These are phyloP conservation scores for Russula ochroleuca DNA, from an alignment of 768 basidiomycete species.

Conservation along the genomic window DNA sequence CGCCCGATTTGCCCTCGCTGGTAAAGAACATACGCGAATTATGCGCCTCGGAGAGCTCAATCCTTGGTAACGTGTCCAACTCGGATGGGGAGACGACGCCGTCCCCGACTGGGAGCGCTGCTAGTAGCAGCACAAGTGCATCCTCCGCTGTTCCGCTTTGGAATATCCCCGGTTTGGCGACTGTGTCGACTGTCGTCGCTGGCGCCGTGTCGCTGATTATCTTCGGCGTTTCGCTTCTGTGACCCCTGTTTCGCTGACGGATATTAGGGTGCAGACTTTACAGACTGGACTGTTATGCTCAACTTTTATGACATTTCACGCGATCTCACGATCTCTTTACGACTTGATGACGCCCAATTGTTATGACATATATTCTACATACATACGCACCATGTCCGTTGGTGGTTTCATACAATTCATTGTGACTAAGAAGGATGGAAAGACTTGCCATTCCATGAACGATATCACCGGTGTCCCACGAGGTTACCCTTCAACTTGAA, in stretches of 20 bases:
- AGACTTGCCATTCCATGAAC: too few relatives aligned
- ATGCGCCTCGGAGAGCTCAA: conserved; percentile 48
- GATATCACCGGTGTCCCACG: neutral
- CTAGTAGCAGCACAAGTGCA: conserved; percentile 1
- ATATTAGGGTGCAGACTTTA: neutral
- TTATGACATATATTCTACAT: neutral
- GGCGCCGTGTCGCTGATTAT: conserved; percentile 1
- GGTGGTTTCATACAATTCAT: neutral
- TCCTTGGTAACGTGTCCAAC: conserved; percentile 50
- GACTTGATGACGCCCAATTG: conserved; percentile 17
- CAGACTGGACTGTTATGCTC: neutral
- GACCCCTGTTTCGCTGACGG: neutral
- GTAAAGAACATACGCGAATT: conserved; percentile 48
- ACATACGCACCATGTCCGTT: neutral
- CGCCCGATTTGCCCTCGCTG: conserved; percentile 44
- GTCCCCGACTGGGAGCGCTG: conserved; percentile 12
- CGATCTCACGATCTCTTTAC: conserved; percentile 18
- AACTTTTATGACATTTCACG: conserved; percentile 23
- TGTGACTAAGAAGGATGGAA: too few relatives aligned
- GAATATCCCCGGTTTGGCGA: neutral
- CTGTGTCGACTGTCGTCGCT: neutral
- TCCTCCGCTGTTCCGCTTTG: neutral
- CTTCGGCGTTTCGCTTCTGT: neutral
- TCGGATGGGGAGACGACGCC: conserved; percentile 41
- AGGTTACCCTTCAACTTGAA: conserved; percentile 26